Conservation (phyloP, 2,329 filamentous ascomycete species). For the Tolypocladium nubicola region DNA sequence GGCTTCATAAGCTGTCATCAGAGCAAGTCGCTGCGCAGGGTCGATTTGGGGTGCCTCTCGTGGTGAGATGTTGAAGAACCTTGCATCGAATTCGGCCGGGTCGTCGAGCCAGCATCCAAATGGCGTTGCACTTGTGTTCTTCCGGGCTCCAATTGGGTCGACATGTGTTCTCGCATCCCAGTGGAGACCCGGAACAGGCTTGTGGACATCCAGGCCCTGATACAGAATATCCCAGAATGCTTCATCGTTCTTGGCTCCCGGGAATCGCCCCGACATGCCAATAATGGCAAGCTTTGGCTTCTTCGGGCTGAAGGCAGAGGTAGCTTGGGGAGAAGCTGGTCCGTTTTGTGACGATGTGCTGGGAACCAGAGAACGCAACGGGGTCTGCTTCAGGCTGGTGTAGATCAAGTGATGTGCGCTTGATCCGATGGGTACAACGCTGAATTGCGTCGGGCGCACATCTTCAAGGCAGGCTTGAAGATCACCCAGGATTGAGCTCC, state of each 20-base stretch:
- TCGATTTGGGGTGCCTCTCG: conserved; percentile 51
- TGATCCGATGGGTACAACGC: conserved; percentile 1
- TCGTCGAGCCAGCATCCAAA: conserved; percentile 46
- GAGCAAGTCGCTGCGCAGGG: conserved; percentile 53
- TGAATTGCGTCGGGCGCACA: not conserved
- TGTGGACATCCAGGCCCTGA: conserved; percentile 54
- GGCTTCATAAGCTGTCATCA: conserved; percentile 58
- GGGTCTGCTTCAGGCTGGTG: conserved; percentile 2
- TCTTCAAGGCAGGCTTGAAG: not conserved
- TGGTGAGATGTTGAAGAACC: conserved; percentile 66
- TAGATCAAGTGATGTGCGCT: conserved; percentile 4
- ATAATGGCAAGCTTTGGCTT: conserved; percentile 40
- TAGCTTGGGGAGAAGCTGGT: not conserved
- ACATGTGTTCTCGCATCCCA: conserved; percentile 52
- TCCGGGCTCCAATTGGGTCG: conserved; percentile 49
- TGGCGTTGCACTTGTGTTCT: conserved; percentile 42
- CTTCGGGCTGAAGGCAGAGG: not conserved
- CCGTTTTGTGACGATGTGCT: conserved; percentile 4
- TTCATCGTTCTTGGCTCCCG: conserved; percentile 46
- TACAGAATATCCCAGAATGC: conserved; percentile 55
- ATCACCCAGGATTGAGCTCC: not conserved
- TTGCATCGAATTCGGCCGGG: conserved; percentile 55
- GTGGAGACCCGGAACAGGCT: conserved; percentile 44
- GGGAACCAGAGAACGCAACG: conserved; percentile 23
- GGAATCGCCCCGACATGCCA: conserved; percentile 56